Evolutionary conservation across 1,284 basidiomycete genomes (phyloP), one percentile per base, ranked within the genome.

Genomic region (Uromyces viciae-fabae): DNA sequence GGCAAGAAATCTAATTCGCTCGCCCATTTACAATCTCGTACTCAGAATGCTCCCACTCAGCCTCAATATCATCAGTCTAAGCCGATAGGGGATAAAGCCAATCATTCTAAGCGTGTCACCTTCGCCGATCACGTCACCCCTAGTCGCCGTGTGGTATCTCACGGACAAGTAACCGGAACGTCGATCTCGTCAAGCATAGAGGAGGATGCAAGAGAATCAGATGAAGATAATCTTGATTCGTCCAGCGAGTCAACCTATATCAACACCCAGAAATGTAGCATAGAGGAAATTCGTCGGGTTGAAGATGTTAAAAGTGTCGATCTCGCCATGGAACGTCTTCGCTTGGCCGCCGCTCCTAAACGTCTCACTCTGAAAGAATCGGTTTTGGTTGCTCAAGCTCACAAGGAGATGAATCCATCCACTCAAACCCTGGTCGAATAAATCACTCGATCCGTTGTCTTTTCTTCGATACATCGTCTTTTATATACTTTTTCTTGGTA

Each of bases 301-400:
- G 64, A 33, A n/a, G 56, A 69, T 31, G 68, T 79, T 33, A 58
- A 43, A 15, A 74, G 60, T 17, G 78, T 74, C 17, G 78, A 81
- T n/a, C 14, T 81, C 36, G 78, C 71, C 11, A 62, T 81, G 40
- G 71, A 74, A 66, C 69, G 78, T 52, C 60, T 81, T 31, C 78
- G 78, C 9, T 31, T 71, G 15, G 78, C 71, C 14, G 78, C 69
- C 31, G 71, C 33, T 17, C 78, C 71, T 19, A 64, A 60, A 31
- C 60, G 66, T 11, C 40, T 79, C 33, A 54, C 75, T 22, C 19
- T 78, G n/a, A n/a, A n/a, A n/a, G n/a, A n/a, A n/a, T n/a, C n/a
- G n/a, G n/a, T n/a, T n/a, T n/a, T n/a, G n/a, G n/a, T n/a, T n/a
- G n/a, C n/a, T n/a, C n/a, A n/a, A n/a, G n/a, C n/a, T n/a, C n/a